Conservation (phyloP, 305 asterid species). For the Fraxinus sp. region DNA sequence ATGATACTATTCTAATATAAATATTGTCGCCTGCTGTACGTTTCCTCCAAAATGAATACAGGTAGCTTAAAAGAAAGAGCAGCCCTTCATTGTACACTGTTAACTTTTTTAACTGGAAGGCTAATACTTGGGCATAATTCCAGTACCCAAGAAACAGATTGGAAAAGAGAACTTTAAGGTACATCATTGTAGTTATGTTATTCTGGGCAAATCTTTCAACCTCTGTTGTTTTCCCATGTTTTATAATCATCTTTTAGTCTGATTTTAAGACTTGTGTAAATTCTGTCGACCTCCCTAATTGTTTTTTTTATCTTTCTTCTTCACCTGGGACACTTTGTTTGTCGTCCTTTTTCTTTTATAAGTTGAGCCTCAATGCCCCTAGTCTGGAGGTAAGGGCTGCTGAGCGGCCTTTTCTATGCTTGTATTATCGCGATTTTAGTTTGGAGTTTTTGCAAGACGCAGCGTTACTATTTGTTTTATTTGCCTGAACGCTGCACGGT, state of each 20-base stretch:
- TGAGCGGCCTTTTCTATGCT: not conserved
- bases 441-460: not conserved
- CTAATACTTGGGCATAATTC: conserved; percentile 35
- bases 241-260: conserved; percentile 2
- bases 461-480: not conserved
- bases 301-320: not conserved
- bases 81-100: conserved; percentile 37
- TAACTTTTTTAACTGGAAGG: conserved; percentile 37
- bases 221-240: conserved; percentile 26
- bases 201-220: conserved; percentile 26
- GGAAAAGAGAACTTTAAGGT: conserved; percentile 34
- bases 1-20: conserved; percentile 9
- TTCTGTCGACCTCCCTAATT: conserved; percentile 9
- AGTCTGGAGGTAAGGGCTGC: not conserved
- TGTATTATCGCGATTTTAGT: not conserved
- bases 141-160: conserved; percentile 26
- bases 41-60: conserved; percentile 42
- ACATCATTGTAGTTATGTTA: conserved; percentile 34
- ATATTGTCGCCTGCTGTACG: conserved; percentile 38
- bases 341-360: not conserved
- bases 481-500: not conserved
- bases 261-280: conserved; percentile 29
- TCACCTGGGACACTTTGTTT: not conserved
- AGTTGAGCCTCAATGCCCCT: not conserved
- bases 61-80: conserved; percentile 37